Conservation (phyloP, 1,284 basidiomycete genomes). For the Irpex sp. region DNA sequence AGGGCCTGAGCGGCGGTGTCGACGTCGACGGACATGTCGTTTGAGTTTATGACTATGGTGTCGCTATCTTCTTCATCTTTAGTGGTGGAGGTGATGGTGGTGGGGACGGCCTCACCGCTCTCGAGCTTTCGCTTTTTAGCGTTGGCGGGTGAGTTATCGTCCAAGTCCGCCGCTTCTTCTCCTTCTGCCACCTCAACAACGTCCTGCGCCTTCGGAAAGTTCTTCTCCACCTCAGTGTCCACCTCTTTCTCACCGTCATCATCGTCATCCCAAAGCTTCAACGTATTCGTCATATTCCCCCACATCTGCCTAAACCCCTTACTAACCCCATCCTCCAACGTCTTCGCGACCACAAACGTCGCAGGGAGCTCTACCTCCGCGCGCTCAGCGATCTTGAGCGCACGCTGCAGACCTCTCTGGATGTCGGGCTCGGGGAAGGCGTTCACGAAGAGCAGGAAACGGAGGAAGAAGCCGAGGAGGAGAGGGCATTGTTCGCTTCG, state of each 20-base stretch:
- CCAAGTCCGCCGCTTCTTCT: background rate
- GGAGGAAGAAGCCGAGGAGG: constrained; percentile 57
- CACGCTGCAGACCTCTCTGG: constrained; percentile 36
- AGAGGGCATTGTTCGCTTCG: constrained; percentile 42
- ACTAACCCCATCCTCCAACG: constrained; percentile 54
- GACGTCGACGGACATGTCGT: constrained; percentile 10
- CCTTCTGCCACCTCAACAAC: background rate
- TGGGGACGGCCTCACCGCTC: constrained; percentile 14
- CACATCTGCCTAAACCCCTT: constrained; percentile 43
- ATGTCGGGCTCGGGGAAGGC: constrained; percentile 47
- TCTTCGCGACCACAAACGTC: constrained; percentile 47
- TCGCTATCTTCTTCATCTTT: constrained; percentile 8
- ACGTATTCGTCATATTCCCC: constrained; percentile 35
- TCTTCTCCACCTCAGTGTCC: background rate
- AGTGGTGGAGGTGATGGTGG: constrained; percentile 23
- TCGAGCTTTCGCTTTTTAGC: constrained; percentile 5
- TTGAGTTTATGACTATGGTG: constrained; percentile 20
- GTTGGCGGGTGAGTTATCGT: constrained; percentile 1
- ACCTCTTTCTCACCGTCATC: constrained; percentile 12
- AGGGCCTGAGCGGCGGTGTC: background rate
- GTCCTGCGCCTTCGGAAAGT: background rate
- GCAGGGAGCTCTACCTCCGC: constrained; percentile 57
- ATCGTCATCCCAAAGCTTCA: constrained; percentile 5
- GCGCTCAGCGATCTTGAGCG: constrained; percentile 42
- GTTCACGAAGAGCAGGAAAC: constrained; percentile 56